These are phyloP conservation scores for Leucoagaricus sp. DNA, from an alignment of 1,284 basidiomycete genomes.

Conservation along the genomic window DNA sequence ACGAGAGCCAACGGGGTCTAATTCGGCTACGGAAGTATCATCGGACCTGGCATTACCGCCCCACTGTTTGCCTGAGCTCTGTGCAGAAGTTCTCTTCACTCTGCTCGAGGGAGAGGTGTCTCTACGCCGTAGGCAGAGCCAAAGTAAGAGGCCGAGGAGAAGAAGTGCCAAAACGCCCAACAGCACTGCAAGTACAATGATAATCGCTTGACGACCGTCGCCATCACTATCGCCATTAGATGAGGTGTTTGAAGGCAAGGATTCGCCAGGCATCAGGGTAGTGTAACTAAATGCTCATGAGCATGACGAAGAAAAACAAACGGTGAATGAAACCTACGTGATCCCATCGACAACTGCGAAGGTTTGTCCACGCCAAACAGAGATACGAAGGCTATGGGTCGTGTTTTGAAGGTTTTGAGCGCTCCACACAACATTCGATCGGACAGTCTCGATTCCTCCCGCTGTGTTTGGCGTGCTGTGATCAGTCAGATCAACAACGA, in stretches of 20 bases:
- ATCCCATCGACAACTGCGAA: conserved; percentile 36
- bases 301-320: not conserved
- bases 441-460: conserved; percentile 35
- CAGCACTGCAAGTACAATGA: conserved; percentile 3
- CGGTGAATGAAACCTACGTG: conserved; percentile 27
- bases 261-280: not conserved
- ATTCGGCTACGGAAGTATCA: not conserved
- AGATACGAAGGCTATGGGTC: conserved; percentile 33
- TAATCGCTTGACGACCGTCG: not conserved
- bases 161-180: conserved; percentile 8
- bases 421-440: conserved; percentile 35
- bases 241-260: not conserved
- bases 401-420: conserved; percentile 29
- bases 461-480: conserved; percentile 27
- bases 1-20: not conserved
- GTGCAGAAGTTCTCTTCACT: not conserved
- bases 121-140: conserved; percentile 3
- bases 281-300: conserved; percentile 1
- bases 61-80: conserved; percentile 8
- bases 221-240: not conserved
- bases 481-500: conserved; percentile 37
- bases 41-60: not conserved
- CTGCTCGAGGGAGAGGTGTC: not conserved
- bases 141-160: conserved; percentile 6
- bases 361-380: conserved; percentile 32